Evolutionary conservation across 169 alveolate genomes (phyloP).

Genomic region (Plasmodium reichenowi): DNA sequence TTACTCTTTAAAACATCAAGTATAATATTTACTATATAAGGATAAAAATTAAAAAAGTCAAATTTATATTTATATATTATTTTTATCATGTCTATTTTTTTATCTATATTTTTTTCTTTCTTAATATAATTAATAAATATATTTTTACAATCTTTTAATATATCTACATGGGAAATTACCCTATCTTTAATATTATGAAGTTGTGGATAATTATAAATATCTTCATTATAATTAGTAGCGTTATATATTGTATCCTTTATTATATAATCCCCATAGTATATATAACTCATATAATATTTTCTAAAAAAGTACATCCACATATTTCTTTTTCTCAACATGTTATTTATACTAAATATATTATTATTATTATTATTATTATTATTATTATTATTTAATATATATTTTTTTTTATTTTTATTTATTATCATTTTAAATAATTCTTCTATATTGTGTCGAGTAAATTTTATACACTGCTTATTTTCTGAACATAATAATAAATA

Average conservation of each 20-base stretch:
- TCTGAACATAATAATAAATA: not conserved
- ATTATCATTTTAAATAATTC: constrained; percentile 1
- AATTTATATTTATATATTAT: constrained; percentile 9
- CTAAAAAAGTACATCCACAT: constrained; percentile 3
- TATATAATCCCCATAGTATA: constrained; percentile 12
- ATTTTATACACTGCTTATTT: constrained; percentile 10
- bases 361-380: too few species aligned
- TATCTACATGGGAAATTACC: not conserved
- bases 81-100: constrained; percentile 36
- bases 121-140: constrained; percentile 14
- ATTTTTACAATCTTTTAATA: not conserved
- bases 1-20: constrained; percentile 10
- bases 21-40: constrained; percentile 27
- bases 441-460: constrained; percentile 1
- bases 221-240: not conserved
- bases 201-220: not conserved
- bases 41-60: constrained; percentile 52
- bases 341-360: not conserved
- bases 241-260: not conserved
- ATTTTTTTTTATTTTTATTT: not conserved
- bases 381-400: too few species aligned
- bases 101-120: constrained; percentile 23
- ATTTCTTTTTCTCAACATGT: constrained; percentile 1
- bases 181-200: not conserved
- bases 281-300: constrained; percentile 16